Conservation (phyloP, 495 filamentous ascomycete genomes). For the Chaetomidium leptoderma region DNA sequence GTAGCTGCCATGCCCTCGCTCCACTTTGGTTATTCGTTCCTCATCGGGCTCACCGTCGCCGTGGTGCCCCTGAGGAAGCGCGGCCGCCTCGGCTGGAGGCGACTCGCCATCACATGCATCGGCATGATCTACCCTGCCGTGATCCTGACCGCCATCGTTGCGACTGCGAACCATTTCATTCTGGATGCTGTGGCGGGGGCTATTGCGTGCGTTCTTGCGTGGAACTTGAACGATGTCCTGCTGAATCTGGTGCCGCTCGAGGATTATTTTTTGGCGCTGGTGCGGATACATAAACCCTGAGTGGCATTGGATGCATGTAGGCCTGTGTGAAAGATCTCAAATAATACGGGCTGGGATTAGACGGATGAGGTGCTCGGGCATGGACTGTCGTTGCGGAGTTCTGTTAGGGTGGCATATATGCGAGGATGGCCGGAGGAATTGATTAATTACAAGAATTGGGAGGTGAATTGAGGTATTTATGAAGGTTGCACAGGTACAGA, state of each 20-base stretch:
- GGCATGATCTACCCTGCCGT: constrained; percentile 61
- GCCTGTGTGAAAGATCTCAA: too few relatives aligned
- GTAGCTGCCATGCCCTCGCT: constrained; percentile 72
- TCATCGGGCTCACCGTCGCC: constrained; percentile 66
- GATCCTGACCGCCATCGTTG: constrained; percentile 64
- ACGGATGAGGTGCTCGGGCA: too few relatives aligned
- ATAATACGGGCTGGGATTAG: too few relatives aligned
- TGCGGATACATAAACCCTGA: constrained; percentile 33
- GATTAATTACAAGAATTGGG: too few relatives aligned
- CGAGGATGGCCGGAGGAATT: too few relatives aligned
- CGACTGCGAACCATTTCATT: constrained; percentile 71
- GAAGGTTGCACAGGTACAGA: too few relatives aligned
- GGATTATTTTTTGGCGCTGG: constrained; percentile 28
- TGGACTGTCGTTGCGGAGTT: too few relatives aligned
- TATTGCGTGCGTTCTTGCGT: constrained; percentile 27
- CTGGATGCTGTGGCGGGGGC: constrained; percentile 67
- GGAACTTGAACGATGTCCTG: constrained; percentile 27
- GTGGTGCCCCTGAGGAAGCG: constrained; percentile 28
- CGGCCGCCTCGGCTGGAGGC: constrained; percentile 27
- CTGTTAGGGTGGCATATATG: too few relatives aligned
- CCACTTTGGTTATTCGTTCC: constrained; percentile 75
- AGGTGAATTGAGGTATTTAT: too few relatives aligned
- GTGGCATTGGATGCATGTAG: neutral
- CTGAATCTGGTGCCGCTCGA: constrained; percentile 31
- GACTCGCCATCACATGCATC: constrained; percentile 38